Conservation (phyloP, 78 protist species). For the Creolimax fragrantissima region DNA sequence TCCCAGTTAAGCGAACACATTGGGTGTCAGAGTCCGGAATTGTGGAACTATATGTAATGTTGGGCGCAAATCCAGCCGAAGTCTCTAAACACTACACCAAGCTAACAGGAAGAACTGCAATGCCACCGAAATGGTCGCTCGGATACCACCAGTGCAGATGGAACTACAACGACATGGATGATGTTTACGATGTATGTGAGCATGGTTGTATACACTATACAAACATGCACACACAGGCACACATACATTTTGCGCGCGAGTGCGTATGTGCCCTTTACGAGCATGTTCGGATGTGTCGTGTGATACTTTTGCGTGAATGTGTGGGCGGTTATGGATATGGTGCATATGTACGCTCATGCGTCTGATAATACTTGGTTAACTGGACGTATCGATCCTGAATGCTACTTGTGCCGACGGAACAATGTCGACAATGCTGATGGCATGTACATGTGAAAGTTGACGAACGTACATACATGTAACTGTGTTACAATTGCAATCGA, state of each 20-base stretch:
- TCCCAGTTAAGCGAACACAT: conserved; percentile 39
- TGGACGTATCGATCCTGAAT: no score
- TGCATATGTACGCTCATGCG: no score
- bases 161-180: conserved; percentile 84
- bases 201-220: background rate
- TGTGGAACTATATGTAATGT: conserved; percentile 77
- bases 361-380: no score
- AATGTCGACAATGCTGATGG: no score
- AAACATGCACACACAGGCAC: background rate
- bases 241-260: background rate
- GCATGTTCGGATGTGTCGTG: no score
- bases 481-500: no score
- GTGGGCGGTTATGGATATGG: no score
- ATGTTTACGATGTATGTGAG: conserved; percentile 12
- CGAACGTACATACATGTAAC: no score
- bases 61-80: conserved; percentile 63
- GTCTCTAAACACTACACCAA: conserved; percentile 58
- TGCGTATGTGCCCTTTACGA: no score
- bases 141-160: conserved; percentile 99
- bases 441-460: no score
- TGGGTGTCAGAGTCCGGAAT: conserved; percentile 83
- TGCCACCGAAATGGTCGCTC: conserved; percentile 85
- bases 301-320: no score
- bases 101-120: conserved; percentile 72
- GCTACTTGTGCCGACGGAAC: no score